Evolutionary conservation across 345 rosid genomes (phyloP), one percentile per base, ranked within the genome.

Genomic region (Citrus reticulata): DNA sequence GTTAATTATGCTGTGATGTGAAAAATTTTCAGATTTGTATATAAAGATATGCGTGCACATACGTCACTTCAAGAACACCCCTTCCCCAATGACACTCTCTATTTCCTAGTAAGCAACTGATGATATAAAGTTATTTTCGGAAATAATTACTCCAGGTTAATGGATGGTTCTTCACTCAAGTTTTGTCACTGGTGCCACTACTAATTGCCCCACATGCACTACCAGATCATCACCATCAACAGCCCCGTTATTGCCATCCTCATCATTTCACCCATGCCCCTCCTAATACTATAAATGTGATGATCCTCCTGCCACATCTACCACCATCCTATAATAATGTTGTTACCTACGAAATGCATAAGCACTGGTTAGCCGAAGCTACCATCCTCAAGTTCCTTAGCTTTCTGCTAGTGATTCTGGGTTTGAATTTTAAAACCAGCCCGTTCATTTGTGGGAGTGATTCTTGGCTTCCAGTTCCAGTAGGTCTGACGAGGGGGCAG

Each of bases 381-480:
- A 14, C 19, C 27, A 20, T 6, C 30, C 19, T 72, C 64, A 57
- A n/a, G 4, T 54, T 58, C 13, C 35, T 25, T 4, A 37, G 68
- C 58, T 4, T 74, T 74, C 25, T 61, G 57, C 55, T 7, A 25
- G 35, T 40, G 58, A 61, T 61, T 8, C 68, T 57, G 57, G n/a
- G 54, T 59, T 59, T 73, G 39, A 73, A 59, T 37, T 59, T 37
- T 73, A 27, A 2, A 63, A 73, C 10, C 13, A 55, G 27, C 54
- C 32, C 6, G 37, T 73, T 60, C 68, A 73, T 59, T 73, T 74
- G 58, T 74, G 37, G 63, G 24, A 40, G 17, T 74, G 54, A 39
- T 39, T 39, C 42, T 9, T 9, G 46, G 13, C 46, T 40, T 40
- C 46, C 13, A 40, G 46, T 40, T 40, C 46, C 13, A 40, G 13